Percentiles rank a stretch among this genome's conserved stretches.
phyloP scores from a whole-genome alignment of 2,329 filamentous ascomycete genomes.

The Conoideocrella luteorostrata region DNA sequence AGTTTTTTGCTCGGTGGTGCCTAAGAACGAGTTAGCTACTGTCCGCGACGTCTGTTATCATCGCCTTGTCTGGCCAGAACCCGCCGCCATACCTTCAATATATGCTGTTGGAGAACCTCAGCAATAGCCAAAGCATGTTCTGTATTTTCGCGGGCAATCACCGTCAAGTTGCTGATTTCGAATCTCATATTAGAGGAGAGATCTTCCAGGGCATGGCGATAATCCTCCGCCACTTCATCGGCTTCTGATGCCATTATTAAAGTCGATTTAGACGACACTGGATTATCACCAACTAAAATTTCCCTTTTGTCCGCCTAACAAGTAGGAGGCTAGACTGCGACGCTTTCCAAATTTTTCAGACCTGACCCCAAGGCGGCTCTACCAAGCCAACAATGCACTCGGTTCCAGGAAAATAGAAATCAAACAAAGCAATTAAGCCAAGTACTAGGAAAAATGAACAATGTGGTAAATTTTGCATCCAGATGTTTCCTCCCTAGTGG shows the following conservation, averaged over 20 bases:
- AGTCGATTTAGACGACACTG: slow-evolving; percentile 13
- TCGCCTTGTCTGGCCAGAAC: not conserved
- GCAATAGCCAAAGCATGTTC: slow-evolving; percentile 93
- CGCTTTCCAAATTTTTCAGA: slow-evolving; percentile 7
- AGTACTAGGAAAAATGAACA: slow-evolving; percentile 6
- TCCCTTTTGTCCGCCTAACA: slow-evolving; percentile 1
- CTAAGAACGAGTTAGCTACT: slow-evolving; percentile 47
- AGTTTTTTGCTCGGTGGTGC: slow-evolving; percentile 83
- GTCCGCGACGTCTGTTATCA: not conserved
- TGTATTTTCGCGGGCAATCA: slow-evolving; percentile 96
- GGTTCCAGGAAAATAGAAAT: not conserved
- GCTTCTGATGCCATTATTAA: slow-evolving; percentile 46
- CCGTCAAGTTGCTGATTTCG: slow-evolving; percentile 94
- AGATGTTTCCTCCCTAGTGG: not conserved
- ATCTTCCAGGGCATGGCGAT: slow-evolving; percentile 87
- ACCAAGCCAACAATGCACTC: slow-evolving; percentile 1
- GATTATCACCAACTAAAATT: slow-evolving; percentile 4
- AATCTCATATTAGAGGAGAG: slow-evolving; percentile 84
- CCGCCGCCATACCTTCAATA: slow-evolving; percentile 73
- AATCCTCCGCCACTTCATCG: slow-evolving; percentile 91
- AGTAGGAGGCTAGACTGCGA: slow-evolving; percentile 4
- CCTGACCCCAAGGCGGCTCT: slow-evolving; percentile 1
- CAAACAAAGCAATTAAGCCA: slow-evolving; percentile 5
- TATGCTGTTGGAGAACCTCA: slow-evolving; percentile 83
- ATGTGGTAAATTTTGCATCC: slow-evolving; percentile 7